Evolutionary conservation across 2,329 filamentous ascomycete species (phyloP).

Genomic region (Neocucurbitaria cava): DNA sequence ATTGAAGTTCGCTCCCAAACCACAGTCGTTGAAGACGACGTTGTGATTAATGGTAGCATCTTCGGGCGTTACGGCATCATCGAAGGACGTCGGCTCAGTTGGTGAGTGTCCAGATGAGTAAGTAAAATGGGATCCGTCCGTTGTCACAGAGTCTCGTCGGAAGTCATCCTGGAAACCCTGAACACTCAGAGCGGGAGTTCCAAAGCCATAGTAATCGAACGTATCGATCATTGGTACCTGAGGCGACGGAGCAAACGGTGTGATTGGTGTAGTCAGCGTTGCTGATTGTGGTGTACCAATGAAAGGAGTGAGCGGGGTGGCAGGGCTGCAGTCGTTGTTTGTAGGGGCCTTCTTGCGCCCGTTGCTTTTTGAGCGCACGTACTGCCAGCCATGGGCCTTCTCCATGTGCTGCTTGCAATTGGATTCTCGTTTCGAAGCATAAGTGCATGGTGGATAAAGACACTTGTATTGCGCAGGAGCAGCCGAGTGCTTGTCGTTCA

Average conservation of each 20-base stretch:
- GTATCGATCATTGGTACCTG: conserved; percentile 47
- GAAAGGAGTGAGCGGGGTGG: conserved; percentile 46
- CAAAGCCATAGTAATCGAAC: conserved; percentile 41
- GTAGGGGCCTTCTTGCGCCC: conserved; percentile 55
- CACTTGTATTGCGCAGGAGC: conserved; percentile 85
- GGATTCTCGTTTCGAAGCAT: conserved; percentile 93
- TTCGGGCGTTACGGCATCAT: conserved; percentile 55
- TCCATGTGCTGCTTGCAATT: conserved; percentile 99
- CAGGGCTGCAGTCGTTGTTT: conserved; percentile 32
- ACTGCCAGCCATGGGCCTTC: conserved; percentile 91
- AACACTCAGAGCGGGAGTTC: conserved; percentile 40
- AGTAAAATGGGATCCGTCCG: conserved; percentile 45
- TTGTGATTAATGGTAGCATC: conserved; percentile 63
- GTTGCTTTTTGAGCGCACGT: conserved; percentile 91
- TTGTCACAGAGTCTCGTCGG: conserved; percentile 48
- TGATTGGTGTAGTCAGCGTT: conserved; percentile 45
- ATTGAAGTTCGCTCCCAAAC: conserved; percentile 68
- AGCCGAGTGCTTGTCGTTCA: conserved; percentile 92
- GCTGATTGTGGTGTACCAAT: conserved; percentile 45
- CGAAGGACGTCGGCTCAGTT: conserved; percentile 50
- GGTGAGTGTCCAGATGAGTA: conserved; percentile 52
- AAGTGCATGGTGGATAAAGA: conserved; percentile 81
- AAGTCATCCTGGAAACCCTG: conserved; percentile 41
- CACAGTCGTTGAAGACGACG: conserved; percentile 62
- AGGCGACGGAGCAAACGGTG: conserved; percentile 52